Percentiles rank a stretch among this genome's conserved stretches.
phyloP scores from a whole-genome alignment of 2,329 filamentous ascomycete genomes.

The Sclerotinia trifoliorum region DNA sequence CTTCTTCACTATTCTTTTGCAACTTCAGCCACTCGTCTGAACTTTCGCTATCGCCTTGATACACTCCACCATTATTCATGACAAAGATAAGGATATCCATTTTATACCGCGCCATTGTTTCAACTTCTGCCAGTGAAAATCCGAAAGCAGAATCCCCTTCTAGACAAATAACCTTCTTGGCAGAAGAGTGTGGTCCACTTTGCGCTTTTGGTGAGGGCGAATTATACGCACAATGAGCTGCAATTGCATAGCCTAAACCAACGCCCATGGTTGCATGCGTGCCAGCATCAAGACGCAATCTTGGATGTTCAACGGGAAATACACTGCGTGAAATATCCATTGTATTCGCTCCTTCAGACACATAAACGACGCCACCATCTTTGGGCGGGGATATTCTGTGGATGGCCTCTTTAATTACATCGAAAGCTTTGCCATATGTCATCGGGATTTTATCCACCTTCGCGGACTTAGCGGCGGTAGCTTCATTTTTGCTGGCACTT shows the following conservation, averaged over 20 bases:
- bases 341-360: constrained; percentile 59
- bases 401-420: constrained; percentile 51
- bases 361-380: constrained; percentile 51
- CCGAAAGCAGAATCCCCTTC: constrained; percentile 58
- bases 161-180: constrained; percentile 55
- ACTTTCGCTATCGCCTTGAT: constrained; percentile 45
- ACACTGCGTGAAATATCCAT: constrained; percentile 59
- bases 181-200: constrained; percentile 32
- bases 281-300: constrained; percentile 56
- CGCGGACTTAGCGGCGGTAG: constrained; percentile 45
- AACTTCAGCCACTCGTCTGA: constrained; percentile 47
- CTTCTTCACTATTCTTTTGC: constrained; percentile 43
- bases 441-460: constrained; percentile 45
- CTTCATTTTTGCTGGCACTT: constrained; percentile 49
- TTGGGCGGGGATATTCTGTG: constrained; percentile 47
- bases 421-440: constrained; percentile 52
- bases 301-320: constrained; percentile 54
- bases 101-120: constrained; percentile 54
- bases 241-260: constrained; percentile 56
- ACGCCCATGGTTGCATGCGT: constrained; percentile 61
- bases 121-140: constrained; percentile 55
- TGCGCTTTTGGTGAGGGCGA: constrained; percentile 41
- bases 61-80: constrained; percentile 54
- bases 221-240: constrained; percentile 56
- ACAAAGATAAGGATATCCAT: constrained; percentile 57